Percentiles rank a stretch among this genome's conserved stretches.
Evolutionary conservation across 768 basidiomycete species (phyloP).

Genomic region (Suillus decipiens): DNA sequence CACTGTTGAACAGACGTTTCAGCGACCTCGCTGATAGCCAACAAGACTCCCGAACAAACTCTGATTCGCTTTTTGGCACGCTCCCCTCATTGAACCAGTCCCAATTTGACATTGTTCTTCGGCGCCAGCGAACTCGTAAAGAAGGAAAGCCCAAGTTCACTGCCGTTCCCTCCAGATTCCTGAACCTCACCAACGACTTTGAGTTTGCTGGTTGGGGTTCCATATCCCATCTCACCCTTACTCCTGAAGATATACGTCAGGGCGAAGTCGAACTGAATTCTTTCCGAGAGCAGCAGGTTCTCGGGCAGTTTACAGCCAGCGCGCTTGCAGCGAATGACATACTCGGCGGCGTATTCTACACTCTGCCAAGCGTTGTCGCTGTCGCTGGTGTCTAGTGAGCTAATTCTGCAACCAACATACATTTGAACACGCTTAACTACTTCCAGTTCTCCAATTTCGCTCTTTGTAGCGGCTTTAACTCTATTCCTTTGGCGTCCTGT

Average conservation of each 20-base stretch:
- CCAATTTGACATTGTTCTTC: conserved; percentile 57
- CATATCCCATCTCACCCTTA: conserved; percentile 46
- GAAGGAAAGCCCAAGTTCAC: conserved; percentile 42
- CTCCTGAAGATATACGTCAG: conserved; percentile 39
- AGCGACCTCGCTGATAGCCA: neutral
- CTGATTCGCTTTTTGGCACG: neutral
- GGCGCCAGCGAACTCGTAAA: conserved; percentile 57
- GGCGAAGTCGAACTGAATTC: conserved; percentile 35
- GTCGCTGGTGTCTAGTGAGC: conserved; percentile 66
- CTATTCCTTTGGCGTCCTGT: conserved; percentile 75
- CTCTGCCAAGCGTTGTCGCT: conserved; percentile 63
- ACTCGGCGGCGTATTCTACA: conserved; percentile 68
- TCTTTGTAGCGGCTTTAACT: conserved; percentile 61
- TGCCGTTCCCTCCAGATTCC: conserved; percentile 56
- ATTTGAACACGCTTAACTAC: neutral
- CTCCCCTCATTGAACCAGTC: conserved; percentile 49
- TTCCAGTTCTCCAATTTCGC: conserved; percentile 64
- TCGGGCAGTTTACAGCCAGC: conserved; percentile 67
- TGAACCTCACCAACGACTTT: conserved; percentile 62
- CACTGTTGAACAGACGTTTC: neutral
- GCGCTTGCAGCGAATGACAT: conserved; percentile 70
- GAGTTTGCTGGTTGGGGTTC: conserved; percentile 78
- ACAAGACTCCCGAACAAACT: neutral
- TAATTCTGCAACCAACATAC: neutral
- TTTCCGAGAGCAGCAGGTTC: conserved; percentile 37